phyloP scores from a whole-genome alignment of 2,329 filamentous ascomycete species.

The Endothia cerciana region DNA sequence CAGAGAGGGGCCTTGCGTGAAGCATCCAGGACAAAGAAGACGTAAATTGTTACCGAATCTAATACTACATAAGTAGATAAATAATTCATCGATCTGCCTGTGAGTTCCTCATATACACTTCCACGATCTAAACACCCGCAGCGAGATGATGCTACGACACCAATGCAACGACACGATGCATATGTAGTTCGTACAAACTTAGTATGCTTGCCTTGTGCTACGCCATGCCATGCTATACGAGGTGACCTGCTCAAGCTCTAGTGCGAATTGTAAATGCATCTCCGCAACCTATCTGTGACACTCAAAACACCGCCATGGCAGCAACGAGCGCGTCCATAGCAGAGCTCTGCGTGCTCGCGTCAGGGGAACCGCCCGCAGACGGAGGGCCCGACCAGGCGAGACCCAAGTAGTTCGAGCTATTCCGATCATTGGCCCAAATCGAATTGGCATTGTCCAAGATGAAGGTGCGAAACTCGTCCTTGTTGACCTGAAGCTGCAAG shows the following conservation, averaged over 20 bases:
- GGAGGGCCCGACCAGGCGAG: conserved; percentile 67
- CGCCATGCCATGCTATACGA: too few relatives aligned
- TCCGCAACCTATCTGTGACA: neutral
- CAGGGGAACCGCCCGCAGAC: conserved; percentile 45
- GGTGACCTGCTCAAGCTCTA: neutral
- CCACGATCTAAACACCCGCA: too few relatives aligned
- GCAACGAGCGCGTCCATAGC: conserved; percentile 71
- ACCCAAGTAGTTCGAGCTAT: conserved; percentile 55
- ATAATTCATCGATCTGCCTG: too few relatives aligned
- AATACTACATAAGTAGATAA: too few relatives aligned
- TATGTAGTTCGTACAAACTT: too few relatives aligned
- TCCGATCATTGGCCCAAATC: conserved; percentile 65
- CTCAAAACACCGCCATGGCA: conserved; percentile 48
- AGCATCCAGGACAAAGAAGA: neutral
- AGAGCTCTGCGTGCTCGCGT: conserved; percentile 64
- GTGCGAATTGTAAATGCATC: neutral
- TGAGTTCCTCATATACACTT: too few relatives aligned
- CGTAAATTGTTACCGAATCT: too few relatives aligned
- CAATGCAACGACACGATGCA: too few relatives aligned
- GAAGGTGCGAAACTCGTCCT: conserved; percentile 54
- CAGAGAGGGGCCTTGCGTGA: neutral
- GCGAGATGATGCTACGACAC: too few relatives aligned
- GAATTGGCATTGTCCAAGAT: conserved; percentile 65
- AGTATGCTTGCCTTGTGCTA: too few relatives aligned
- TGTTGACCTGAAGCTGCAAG: conserved; percentile 55